A percentile compares a stretch with the other conserved stretches of the same genome.
Evolutionary conservation across 1,284 basidiomycete genomes (phyloP).

Genomic region (Sphagnurus paluster): DNA sequence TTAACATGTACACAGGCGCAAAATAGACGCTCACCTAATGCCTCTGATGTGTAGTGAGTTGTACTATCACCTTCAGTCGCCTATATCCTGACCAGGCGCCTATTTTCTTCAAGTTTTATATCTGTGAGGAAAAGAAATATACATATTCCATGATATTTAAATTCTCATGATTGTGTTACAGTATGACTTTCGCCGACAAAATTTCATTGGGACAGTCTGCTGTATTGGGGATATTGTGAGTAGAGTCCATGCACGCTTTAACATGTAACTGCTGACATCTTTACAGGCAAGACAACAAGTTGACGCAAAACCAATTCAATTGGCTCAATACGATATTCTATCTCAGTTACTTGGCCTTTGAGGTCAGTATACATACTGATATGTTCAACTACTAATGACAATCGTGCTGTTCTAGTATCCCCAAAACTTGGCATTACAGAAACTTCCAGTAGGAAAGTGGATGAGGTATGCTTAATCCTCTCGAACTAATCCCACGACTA

Average conservation of each 20-base stretch:
- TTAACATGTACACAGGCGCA: slow-evolving; percentile 43
- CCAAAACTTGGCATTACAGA: slow-evolving; percentile 76
- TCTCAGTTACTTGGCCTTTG: slow-evolving; percentile 55
- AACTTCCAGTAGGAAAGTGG: slow-evolving; percentile 81
- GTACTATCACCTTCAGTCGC: background rate
- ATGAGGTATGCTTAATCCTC: slow-evolving; percentile 64
- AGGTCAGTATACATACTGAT: slow-evolving; percentile 31
- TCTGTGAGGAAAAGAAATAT: slow-evolving; percentile 41
- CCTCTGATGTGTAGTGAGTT: slow-evolving; percentile 77
- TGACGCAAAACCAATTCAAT: slow-evolving; percentile 52
- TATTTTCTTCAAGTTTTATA: slow-evolving; percentile 57
- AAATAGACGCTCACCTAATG: slow-evolving; percentile 73
- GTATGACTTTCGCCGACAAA: slow-evolving; percentile 71
- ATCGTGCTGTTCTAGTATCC: slow-evolving; percentile 55
- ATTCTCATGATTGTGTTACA: slow-evolving; percentile 26
- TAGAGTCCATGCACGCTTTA: background rate
- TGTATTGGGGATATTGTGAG: slow-evolving; percentile 66
- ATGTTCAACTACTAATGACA: background rate
- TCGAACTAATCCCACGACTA: background rate
- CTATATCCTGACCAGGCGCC: background rate
- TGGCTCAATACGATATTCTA: slow-evolving; percentile 81
- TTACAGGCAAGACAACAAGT: slow-evolving; percentile 38
- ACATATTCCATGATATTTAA: slow-evolving; percentile 1
- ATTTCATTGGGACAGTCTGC: slow-evolving; percentile 74
- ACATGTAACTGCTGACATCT: slow-evolving; percentile 1